Percentiles rank a stretch among this genome's conserved stretches.
Evolutionary conservation across 495 filamentous ascomycete species (phyloP).

Genomic region (Neurospora sublineolata): DNA sequence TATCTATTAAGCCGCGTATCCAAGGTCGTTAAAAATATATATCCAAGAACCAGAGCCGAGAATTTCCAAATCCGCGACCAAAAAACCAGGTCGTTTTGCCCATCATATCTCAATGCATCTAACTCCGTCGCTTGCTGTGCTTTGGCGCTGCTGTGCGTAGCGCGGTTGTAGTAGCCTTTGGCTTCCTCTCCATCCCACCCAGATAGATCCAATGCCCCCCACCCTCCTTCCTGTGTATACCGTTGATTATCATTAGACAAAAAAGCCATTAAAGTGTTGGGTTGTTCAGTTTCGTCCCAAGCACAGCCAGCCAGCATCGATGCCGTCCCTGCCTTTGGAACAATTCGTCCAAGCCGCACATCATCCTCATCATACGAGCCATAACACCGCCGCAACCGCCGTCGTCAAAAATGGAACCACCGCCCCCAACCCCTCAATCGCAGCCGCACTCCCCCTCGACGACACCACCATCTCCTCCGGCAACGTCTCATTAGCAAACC

Average conservation of each 20-base stretch:
- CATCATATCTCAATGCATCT: background rate
- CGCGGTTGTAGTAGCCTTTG: background rate
- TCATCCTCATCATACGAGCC: background rate
- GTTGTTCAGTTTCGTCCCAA: background rate
- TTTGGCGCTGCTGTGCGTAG: background rate
- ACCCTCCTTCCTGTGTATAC: background rate
- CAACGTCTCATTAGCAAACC: conserved; percentile 50
- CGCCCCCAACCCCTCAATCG: background rate
- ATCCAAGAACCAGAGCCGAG: background rate
- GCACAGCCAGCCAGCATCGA: background rate
- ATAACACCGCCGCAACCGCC: background rate
- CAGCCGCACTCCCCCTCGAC: background rate
- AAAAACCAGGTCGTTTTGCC: background rate
- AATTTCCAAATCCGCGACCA: background rate
- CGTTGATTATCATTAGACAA: background rate
- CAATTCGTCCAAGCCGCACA: background rate
- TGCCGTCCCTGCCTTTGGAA: background rate
- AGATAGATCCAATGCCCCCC: too few species aligned
- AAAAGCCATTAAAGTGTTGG: background rate
- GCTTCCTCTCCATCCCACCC: too few species aligned
- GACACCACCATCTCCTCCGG: conserved; percentile 24
- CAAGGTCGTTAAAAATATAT: background rate
- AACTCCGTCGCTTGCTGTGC: background rate
- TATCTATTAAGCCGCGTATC: background rate
- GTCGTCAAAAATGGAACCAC: background rate